Evolutionary conservation across 2,329 filamentous ascomycete genomes (phyloP).

Genomic region (Paecilomyces fulvus): DNA sequence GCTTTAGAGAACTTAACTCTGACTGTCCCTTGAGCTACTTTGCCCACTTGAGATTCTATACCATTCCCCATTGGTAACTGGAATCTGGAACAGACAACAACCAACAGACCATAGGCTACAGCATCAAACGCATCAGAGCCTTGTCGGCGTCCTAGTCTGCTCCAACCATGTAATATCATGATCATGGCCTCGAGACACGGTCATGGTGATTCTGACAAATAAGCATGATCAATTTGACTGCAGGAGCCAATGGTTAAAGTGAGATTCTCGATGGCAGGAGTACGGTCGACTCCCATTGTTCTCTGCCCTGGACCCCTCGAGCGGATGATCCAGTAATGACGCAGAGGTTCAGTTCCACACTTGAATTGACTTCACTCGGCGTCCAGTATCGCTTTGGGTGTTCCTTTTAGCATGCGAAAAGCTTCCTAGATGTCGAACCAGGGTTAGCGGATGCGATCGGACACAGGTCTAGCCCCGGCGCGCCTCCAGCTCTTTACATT

Average conservation of each 20-base stretch:
- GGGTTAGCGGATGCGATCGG: not conserved
- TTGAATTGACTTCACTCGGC: not conserved
- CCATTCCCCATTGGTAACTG: not conserved
- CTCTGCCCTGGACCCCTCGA: not conserved
- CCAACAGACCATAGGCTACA: no score
- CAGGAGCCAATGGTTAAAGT: not conserved
- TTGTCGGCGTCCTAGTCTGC: not conserved
- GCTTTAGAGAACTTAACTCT: not conserved
- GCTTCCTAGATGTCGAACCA: not conserved
- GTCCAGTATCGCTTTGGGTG: not conserved
- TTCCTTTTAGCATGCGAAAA: not conserved
- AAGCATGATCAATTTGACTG: not conserved
- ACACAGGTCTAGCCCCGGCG: not conserved
- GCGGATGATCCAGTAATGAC: not conserved
- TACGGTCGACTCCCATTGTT: not conserved
- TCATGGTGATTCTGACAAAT: not conserved
- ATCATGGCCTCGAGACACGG: not conserved
- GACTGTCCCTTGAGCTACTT: no score
- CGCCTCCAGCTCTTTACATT: not conserved
- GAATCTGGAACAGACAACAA: not conserved
- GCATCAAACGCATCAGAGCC: not conserved
- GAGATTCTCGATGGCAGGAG: not conserved
- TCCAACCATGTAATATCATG: not conserved
- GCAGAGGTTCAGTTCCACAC: not conserved
- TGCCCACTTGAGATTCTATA: not conserved